phyloP scores from a whole-genome alignment of 352 stramenopile genomes.

The Aphanomyces stellatus region DNA sequence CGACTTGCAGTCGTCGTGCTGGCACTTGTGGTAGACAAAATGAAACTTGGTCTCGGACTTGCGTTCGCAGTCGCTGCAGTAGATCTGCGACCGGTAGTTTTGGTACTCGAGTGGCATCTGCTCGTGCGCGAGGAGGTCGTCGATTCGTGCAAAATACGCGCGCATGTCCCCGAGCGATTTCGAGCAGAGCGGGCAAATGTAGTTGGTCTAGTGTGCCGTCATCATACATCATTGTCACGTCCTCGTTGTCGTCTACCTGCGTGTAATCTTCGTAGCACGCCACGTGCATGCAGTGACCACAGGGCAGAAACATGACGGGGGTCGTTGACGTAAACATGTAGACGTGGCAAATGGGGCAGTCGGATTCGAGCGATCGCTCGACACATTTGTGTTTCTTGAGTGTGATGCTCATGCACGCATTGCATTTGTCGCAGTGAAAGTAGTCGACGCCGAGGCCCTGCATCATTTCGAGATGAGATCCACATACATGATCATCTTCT shows the following conservation, averaged over 20 bases:
- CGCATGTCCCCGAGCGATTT: slow-evolving; percentile 94
- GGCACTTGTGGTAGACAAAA: slow-evolving; percentile 86
- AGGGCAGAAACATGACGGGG: slow-evolving; percentile 91
- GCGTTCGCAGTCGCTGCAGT: slow-evolving; percentile 80
- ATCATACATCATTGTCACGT: not conserved
- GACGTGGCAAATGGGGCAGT: slow-evolving; percentile 93
- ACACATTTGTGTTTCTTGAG: slow-evolving; percentile 91
- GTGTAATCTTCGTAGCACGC: slow-evolving; percentile 93
- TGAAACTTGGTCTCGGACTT: slow-evolving; percentile 78
- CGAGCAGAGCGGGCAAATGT: slow-evolving; percentile 93
- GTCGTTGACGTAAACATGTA: slow-evolving; percentile 95
- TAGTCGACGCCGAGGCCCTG: slow-evolving; percentile 94
- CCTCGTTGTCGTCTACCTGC: slow-evolving; percentile 29
- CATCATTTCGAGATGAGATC: not conserved
- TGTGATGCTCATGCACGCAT: slow-evolving; percentile 93
- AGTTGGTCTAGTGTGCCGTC: slow-evolving; percentile 58
- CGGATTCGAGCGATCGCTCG: slow-evolving; percentile 90
- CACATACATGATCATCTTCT: not conserved
- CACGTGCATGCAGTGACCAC: slow-evolving; percentile 95
- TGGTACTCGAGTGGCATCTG: slow-evolving; percentile 73
- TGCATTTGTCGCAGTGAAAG: slow-evolving; percentile 97
- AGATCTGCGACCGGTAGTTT: slow-evolving; percentile 64
- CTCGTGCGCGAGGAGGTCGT: slow-evolving; percentile 70
- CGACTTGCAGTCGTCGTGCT: slow-evolving; percentile 63
- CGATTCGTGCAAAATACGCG: slow-evolving; percentile 79